phyloP scores from a whole-genome alignment of 352 stramenopile species.

The Phytophthora meadii region DNA sequence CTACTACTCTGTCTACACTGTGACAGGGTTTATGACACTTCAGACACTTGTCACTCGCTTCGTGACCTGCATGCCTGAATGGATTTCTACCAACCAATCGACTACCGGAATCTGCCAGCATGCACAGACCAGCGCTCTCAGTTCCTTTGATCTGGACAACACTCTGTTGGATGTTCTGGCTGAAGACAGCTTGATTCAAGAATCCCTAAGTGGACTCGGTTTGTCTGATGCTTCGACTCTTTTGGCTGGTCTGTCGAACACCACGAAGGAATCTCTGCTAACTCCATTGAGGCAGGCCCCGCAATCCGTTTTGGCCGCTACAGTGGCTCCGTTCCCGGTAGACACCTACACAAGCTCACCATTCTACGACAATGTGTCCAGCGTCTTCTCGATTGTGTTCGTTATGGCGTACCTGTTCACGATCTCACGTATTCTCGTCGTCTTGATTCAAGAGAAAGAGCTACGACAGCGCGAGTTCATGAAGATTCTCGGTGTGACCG shows the following conservation, averaged over 20 bases:
- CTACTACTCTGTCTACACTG: background rate
- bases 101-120: slow-evolving; percentile 57
- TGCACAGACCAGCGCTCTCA: slow-evolving; percentile 31
- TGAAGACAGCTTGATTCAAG: slow-evolving; percentile 44
- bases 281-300: slow-evolving; percentile 45
- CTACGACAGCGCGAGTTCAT: slow-evolving; percentile 88
- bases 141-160: slow-evolving; percentile 29
- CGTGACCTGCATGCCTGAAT: slow-evolving; percentile 42
- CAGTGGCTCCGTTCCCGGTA: slow-evolving; percentile 47
- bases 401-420: slow-evolving; percentile 91
- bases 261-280: slow-evolving; percentile 28
- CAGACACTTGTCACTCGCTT: background rate
- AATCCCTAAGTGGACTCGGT: slow-evolving; percentile 19
- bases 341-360: slow-evolving; percentile 44
- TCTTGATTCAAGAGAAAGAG: slow-evolving; percentile 92
- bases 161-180: slow-evolving; percentile 38
- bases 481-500: slow-evolving; percentile 91
- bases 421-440: slow-evolving; percentile 80
- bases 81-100: slow-evolving; percentile 41
- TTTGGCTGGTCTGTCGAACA: slow-evolving; percentile 21
- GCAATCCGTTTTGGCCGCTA: slow-evolving; percentile 43
- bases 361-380: slow-evolving; percentile 63
- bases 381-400: slow-evolving; percentile 87
- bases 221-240: background rate
- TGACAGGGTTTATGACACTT: background rate